These are phyloP conservation scores for Trichoderma arundinaceum DNA, from an alignment of 2,329 filamentous ascomycete species.

Conservation along the genomic window DNA sequence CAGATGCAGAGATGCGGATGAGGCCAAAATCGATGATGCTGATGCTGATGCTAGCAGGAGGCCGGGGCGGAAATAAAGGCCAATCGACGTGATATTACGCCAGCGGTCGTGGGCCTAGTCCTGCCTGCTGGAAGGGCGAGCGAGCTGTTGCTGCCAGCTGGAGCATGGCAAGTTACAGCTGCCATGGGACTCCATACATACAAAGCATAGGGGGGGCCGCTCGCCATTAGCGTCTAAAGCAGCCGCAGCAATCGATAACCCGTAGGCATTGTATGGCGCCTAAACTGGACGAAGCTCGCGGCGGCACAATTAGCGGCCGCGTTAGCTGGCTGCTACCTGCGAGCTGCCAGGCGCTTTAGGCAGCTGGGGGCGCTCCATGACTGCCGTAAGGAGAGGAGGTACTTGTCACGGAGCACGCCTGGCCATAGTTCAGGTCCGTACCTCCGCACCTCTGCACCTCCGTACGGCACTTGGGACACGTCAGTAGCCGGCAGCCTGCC, in stretches of 20 bases:
- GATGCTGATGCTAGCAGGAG: slow-evolving; percentile 14
- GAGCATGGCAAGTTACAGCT: background rate
- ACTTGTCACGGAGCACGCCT: slow-evolving; percentile 8
- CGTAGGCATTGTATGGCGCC: too few species aligned
- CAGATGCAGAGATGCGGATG: slow-evolving; percentile 11
- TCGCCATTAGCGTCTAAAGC: too few species aligned
- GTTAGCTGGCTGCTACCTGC: slow-evolving; percentile 6
- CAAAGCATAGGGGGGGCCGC: background rate
- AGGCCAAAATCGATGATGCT: slow-evolving; percentile 16
- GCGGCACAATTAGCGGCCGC: background rate
- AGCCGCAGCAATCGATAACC: too few species aligned
- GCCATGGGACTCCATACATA: background rate
- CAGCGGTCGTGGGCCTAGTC: slow-evolving; percentile 24
- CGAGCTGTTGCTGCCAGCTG: too few species aligned
- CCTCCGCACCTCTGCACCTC: slow-evolving; percentile 25
- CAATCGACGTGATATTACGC: slow-evolving; percentile 17
- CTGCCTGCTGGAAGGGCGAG: background rate
- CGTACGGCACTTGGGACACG: slow-evolving; percentile 26
- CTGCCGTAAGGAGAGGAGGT: background rate
- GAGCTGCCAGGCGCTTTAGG: background rate
- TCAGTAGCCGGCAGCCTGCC: slow-evolving; percentile 31
- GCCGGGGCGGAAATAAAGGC: slow-evolving; percentile 10
- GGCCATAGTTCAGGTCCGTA: slow-evolving; percentile 12
- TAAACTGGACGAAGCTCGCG: background rate
- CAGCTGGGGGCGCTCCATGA: too few species aligned